Evolutionary conservation across 176 grass and related monocot genomes (phyloP), one percentile per base, ranked within the genome.

Genomic region (Eleusine indica): DNA sequence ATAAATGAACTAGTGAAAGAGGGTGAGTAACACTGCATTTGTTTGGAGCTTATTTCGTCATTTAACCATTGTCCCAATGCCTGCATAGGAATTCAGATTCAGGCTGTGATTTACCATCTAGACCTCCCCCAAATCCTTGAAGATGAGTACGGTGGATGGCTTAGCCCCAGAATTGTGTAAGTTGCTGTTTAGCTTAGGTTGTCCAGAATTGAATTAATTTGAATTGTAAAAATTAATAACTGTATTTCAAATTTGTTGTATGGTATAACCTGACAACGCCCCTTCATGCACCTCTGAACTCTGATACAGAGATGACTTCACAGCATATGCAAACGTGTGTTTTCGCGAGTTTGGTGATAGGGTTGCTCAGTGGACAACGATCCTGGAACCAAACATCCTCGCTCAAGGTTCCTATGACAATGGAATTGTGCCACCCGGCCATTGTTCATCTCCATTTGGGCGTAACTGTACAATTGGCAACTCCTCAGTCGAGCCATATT

Each of bases 101-200:
- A 47, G 44, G 57, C 86, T 66, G 84, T 85, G 76, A 71, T 94
- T 40, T 88, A 78, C 63, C 91, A 91, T 70, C 72, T 91, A 6
- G 91, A 94, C 80, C 69, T 86, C 39, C 91, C 91, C 25, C 91
- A 94, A 68, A 58, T 80, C 44, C 61, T 94, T 13, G 91, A 94
- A 88, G 88, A 94, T 15, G 91, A 94, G 73, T 94, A 94, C 37
- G 69, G 62, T 80, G 91, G 91, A 78, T 94, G 85, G 88, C 56
- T 94, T 66, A 94, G 86, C 73, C 66, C 77, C 13, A 87, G 69
- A 84, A 86, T 93, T 30, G 75, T 93, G 88, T 87, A 93, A 90
- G 63, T 52, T 52, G 49, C 4, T 17, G 1, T 3, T 14, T 16
- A 52, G 49, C 4, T 17, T 52, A 52, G 49, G 14, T 52, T 52